phyloP scores from a whole-genome alignment of 208 protist genomes.

The Wallacemonas sp. region DNA sequence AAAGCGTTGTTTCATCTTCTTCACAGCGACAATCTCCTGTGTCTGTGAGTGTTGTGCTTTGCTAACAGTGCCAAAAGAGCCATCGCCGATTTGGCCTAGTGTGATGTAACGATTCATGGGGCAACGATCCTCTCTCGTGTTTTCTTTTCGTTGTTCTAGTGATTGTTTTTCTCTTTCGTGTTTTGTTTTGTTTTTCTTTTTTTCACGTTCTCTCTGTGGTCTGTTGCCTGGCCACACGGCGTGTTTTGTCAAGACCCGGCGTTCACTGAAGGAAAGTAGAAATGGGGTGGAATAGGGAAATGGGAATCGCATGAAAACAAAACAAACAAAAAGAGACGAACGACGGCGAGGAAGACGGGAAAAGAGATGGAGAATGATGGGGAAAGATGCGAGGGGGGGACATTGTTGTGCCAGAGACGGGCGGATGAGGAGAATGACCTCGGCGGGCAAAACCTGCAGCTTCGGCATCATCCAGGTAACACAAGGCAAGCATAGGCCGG shows the following conservation, averaged over 20 bases:
- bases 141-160: neutral
- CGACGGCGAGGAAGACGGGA: neutral
- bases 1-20: constrained; percentile 99
- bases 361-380: neutral
- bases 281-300: too few relatives aligned
- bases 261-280: too few relatives aligned
- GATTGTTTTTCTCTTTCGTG: neutral
- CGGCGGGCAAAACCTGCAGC: too few relatives aligned
- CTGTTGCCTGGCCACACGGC: too few relatives aligned
- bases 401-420: neutral
- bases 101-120: constrained; percentile 96
- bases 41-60: constrained; percentile 91
- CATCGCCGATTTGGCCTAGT: constrained; percentile 95
- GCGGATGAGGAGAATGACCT: neutral
- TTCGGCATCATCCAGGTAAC: too few relatives aligned
- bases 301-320: too few relatives aligned
- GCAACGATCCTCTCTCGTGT: neutral
- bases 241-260: too few relatives aligned
- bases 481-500: too few relatives aligned
- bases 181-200: neutral
- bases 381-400: neutral
- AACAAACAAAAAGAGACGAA: constrained; percentile 8
- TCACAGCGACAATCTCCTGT: constrained; percentile 97
- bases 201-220: neutral
- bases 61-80: constrained; percentile 96